Evolutionary conservation across 2,329 filamentous ascomycete genomes (phyloP).

Genomic region (Immersiporthe knoxdaviesiana): DNA sequence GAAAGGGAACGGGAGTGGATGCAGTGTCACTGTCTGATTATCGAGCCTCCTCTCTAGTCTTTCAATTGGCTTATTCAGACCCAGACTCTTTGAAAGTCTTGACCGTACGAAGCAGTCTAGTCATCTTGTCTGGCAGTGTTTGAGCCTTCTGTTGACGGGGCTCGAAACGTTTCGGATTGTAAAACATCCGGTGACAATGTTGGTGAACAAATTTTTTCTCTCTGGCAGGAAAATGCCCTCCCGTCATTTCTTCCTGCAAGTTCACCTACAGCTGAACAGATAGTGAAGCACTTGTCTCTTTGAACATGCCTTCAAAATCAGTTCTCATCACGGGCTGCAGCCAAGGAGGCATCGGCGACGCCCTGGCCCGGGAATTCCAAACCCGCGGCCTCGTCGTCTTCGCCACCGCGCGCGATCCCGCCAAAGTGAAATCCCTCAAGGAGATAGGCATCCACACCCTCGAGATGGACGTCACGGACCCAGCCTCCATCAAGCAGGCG

Average conservation of each 20-base stretch:
- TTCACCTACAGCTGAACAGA: too few species aligned
- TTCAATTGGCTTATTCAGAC: not conserved
- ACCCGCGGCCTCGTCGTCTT: conserved; percentile 43
- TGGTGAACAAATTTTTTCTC: too few species aligned
- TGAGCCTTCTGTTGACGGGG: not conserved
- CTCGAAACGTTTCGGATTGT: conserved; percentile 2
- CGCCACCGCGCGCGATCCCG: conserved; percentile 43
- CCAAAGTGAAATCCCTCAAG: conserved; percentile 39
- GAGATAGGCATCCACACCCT: conserved; percentile 43
- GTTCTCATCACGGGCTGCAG: conserved; percentile 46
- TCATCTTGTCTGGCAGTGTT: not conserved
- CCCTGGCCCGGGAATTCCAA: conserved; percentile 45
- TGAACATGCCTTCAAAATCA: conserved; percentile 23
- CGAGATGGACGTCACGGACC: conserved; percentile 45
- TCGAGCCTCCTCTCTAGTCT: not conserved
- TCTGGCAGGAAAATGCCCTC: not conserved
- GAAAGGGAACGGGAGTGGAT: not conserved
- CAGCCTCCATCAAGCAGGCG: conserved; percentile 38
- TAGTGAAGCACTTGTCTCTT: too few species aligned
- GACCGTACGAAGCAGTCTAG: not conserved
- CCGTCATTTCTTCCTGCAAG: too few species aligned
- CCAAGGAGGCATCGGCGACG: conserved; percentile 45
- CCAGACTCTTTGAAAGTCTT: not conserved
- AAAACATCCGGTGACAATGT: not conserved
- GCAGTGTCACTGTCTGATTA: not conserved